Base-by-base conservation (phyloP, 2,329 filamentous ascomycete species). In the Aspergillus sojae region DNA sequence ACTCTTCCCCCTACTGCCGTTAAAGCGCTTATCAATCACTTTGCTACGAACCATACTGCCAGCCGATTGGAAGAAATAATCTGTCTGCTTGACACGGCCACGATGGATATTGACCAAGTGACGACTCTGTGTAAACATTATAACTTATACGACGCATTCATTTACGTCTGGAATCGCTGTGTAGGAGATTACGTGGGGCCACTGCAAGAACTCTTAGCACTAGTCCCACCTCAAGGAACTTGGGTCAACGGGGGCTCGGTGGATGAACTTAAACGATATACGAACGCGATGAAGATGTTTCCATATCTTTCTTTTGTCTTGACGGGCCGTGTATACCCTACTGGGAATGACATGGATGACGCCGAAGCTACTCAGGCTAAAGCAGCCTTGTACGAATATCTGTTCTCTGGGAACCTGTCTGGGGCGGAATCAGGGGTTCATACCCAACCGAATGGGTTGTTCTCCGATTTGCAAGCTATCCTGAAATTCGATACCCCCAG, bases 141-240 rank as follows among this genome's bases (percentile, higher is more conserved):
- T 76, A 88, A 91, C 68, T 85, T 99, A 4, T 99, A 97, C 74
- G 96, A 99, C 78, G 96, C 95, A 2, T 86, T 97, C 62, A 93
- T 96, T 50, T 97, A 98, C 75, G 91, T 99, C 61, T 99, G 95
- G 95, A 98, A 96, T 65, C 90, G 92, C 76, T 93, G 93, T 3
- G 82, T 99, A 32, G 83, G 84, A 65, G 96, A 99, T 77, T 97
- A 96, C 72, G 89, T 97, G 65, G 96, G 94, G 1, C 94, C 95
- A 1, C 83, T 98, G 62, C 90, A 93, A 69, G 93, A 97, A 65
- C 85, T 99, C 2, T 82, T 97, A 28, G 74, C 82, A 61, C 78
- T 82, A 54, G 74, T 76, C 26, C 69, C 73, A 21, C 58, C 68
- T 0, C 62, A 67, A 28, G 65, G 71, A 23, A 45, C 67, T 16